Percentiles rank a stretch among this genome's conserved stretches.
These are phyloP conservation scores for Pseudomonodictys pantanalensis DNA, from an alignment of 495 filamentous ascomycete genomes.

Conservation along the genomic window DNA sequence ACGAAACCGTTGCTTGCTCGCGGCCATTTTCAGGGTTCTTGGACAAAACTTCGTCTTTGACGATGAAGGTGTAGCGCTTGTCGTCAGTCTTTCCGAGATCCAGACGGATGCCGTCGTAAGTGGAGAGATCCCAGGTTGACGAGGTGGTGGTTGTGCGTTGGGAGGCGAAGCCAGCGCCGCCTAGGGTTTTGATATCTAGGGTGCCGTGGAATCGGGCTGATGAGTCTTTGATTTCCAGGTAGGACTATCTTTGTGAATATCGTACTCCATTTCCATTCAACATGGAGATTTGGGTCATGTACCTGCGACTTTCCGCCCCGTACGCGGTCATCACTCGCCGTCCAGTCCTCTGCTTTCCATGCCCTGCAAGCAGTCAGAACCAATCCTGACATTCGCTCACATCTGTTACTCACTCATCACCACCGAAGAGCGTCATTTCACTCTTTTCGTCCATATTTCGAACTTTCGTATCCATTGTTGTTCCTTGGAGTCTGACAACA, in stretches of 20 bases:
- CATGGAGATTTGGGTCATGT: neutral
- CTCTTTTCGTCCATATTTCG: slow-evolving; percentile 2
- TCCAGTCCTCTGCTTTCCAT: slow-evolving; percentile 63
- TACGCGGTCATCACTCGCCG: slow-evolving; percentile 65
- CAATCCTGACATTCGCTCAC: neutral
- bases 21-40: slow-evolving; percentile 55
- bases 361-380: slow-evolving; percentile 42
- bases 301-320: slow-evolving; percentile 63
- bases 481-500: neutral
- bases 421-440: slow-evolving; percentile 46
- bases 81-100: slow-evolving; percentile 41
- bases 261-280: no score
- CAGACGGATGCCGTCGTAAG: slow-evolving; percentile 39
- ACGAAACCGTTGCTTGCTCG: slow-evolving; percentile 59
- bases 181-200: slow-evolving; percentile 70
- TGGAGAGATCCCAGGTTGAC: slow-evolving; percentile 39
- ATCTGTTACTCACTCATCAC: slow-evolving; percentile 43
- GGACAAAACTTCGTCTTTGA: slow-evolving; percentile 64
- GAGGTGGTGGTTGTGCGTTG: slow-evolving; percentile 57
- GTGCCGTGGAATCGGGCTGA: slow-evolving; percentile 59
- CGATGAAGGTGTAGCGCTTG: slow-evolving; percentile 60
- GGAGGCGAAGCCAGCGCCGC: slow-evolving; percentile 78
- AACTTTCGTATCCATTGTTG: neutral
- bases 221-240: slow-evolving; percentile 42
- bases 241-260: no score